Conservation (phyloP, 1,284 basidiomycete species). For the Anthracocystis setariae region DNA sequence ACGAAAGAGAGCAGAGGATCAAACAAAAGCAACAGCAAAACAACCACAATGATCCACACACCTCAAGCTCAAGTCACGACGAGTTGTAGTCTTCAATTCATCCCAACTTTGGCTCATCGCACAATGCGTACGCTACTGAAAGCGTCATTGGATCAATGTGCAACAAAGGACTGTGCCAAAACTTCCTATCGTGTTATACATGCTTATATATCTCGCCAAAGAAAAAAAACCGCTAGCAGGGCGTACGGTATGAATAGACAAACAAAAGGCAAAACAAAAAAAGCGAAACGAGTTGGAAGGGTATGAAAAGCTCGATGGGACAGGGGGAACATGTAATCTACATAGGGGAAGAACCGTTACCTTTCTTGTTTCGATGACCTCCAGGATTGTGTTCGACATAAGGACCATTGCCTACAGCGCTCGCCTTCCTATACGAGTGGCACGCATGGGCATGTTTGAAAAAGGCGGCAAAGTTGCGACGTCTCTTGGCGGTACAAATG, state of each 20-base stretch:
- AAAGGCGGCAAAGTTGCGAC: slow-evolving; percentile 52
- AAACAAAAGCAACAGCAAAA: not conserved
- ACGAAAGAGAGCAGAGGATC: slow-evolving; percentile 27
- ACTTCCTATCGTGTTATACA: not conserved
- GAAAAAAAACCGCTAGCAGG: not conserved
- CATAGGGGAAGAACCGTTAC: slow-evolving; percentile 7
- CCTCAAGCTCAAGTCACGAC: slow-evolving; percentile 9
- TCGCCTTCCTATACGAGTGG: slow-evolving; percentile 49
- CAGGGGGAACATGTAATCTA: no score
- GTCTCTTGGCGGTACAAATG: slow-evolving; percentile 55
- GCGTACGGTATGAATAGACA: not conserved
- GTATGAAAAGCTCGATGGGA: no score
- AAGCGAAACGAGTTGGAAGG: no score
- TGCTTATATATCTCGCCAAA: not conserved
- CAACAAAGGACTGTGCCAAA: not conserved
- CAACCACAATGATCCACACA: not conserved
- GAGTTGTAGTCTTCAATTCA: slow-evolving; percentile 18
- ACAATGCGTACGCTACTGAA: no score
- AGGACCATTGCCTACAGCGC: slow-evolving; percentile 49
- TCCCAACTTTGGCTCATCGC: not conserved
- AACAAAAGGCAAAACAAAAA: not conserved
- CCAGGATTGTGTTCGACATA: slow-evolving; percentile 53
- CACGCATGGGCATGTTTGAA: slow-evolving; percentile 55
- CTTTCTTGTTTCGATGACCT: slow-evolving; percentile 45
- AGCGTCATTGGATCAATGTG: no score